Percentiles rank a stretch among this genome's conserved stretches.
Evolutionary conservation across 331 rosid genomes (phyloP).

Genomic region (Stylosanthes scabra): DNA sequence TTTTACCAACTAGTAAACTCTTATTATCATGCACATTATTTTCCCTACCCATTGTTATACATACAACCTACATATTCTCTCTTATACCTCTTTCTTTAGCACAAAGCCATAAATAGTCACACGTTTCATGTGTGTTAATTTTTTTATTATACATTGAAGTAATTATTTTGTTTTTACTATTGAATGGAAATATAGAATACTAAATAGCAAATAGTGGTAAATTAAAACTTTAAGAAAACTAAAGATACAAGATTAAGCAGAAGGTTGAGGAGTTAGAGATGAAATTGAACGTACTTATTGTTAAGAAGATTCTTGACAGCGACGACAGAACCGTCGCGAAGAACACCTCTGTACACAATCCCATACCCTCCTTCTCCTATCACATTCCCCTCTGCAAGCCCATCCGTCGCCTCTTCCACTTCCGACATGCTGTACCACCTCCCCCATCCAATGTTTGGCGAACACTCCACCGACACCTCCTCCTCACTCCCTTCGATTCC

Average conservation of each 20-base stretch:
- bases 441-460: constrained; percentile 89
- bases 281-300: constrained; percentile 71
- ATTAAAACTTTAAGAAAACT: background rate
- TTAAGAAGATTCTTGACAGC: constrained; percentile 96
- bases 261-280: background rate
- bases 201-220: background rate
- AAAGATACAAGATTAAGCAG: background rate
- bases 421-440: constrained; percentile 90
- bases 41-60: background rate
- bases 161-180: too few relatives aligned
- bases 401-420: constrained; percentile 70
- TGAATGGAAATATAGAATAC: too few relatives aligned
- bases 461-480: constrained; percentile 59
- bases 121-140: too few relatives aligned
- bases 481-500: constrained; percentile 26
- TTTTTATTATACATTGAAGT: too few relatives aligned
- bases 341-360: constrained; percentile 73
- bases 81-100: too few relatives aligned
- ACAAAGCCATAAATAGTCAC: too few relatives aligned
- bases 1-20: constrained; percentile 13
- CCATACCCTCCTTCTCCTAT: constrained; percentile 99
- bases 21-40: background rate
- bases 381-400: constrained; percentile 66
- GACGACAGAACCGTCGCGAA: constrained; percentile 78
- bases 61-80: too few relatives aligned